A percentile compares a stretch with the other conserved stretches of the same genome.
Evolutionary conservation across 805 yeast genomes (phyloP).

Genomic region (Wickerhamiella domercqiae): DNA sequence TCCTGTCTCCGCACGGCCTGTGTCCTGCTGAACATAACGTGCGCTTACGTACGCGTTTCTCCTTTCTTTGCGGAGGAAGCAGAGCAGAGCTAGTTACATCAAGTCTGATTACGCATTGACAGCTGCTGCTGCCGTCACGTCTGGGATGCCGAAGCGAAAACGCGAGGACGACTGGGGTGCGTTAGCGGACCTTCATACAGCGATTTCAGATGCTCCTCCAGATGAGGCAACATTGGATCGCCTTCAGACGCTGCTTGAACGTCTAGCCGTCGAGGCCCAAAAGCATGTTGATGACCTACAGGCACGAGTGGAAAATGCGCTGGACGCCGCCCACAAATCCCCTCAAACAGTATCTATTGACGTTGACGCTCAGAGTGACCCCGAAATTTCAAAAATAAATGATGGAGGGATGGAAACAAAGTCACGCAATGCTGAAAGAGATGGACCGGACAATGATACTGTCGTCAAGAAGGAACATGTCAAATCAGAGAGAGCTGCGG

Average conservation of each 20-base stretch:
- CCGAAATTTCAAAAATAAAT: neutral
- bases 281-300: neutral
- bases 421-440: too few species aligned
- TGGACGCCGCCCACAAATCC: neutral
- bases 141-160: neutral
- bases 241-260: neutral
- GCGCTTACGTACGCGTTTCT: too few species aligned
- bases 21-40: too few species aligned
- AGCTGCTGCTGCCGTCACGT: too few species aligned
- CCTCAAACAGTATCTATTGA: neutral
- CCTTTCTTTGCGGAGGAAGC: too few species aligned
- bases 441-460: neutral
- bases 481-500: too few species aligned
- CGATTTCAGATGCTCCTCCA: neutral
- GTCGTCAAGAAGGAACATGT: neutral
- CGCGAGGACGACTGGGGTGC: neutral
- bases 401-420: neutral
- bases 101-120: too few species aligned
- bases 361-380: neutral
- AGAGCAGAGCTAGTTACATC: too few species aligned
- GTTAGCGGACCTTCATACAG: neutral
- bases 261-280: neutral
- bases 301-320: neutral
- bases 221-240: neutral
- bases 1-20: too few species aligned